phyloP scores from a whole-genome alignment of 345 rosid genomes.

The Moricandia moricandioides region DNA sequence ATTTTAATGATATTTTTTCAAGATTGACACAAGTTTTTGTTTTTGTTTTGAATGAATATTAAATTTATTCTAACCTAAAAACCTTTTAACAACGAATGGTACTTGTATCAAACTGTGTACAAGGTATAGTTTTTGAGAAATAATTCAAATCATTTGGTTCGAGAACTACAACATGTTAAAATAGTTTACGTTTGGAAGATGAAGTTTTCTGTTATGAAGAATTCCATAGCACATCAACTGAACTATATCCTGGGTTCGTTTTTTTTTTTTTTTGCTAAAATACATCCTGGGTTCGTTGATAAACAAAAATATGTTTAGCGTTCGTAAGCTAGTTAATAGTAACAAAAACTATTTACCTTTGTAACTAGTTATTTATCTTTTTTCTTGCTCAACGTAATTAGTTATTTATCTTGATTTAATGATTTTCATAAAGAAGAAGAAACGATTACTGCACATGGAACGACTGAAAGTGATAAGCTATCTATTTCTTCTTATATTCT shows the following conservation, averaged over 20 bases:
- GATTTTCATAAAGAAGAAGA: not conserved
- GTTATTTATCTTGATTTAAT: not conserved
- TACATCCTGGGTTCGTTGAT: no score
- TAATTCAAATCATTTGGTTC: not conserved
- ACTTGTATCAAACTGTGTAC: no score
- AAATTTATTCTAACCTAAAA: no score
- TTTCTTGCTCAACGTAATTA: not conserved
- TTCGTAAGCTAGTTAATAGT: not conserved
- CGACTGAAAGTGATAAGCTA: not conserved
- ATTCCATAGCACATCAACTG: not conserved
- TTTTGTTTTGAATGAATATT: no score
- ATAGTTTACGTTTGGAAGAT: not conserved
- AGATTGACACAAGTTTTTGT: not conserved
- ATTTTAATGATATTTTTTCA: not conserved
- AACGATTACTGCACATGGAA: not conserved
- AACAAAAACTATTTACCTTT: not conserved
- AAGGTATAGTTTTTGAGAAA: no score
- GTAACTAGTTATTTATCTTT: not conserved
- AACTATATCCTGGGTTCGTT: not conserved
- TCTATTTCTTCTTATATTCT: not conserved
- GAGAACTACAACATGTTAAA: not conserved
- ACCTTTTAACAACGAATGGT: no score
- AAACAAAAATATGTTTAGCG: no score
- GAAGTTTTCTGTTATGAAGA: not conserved
- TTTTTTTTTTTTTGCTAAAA: no score